phyloP scores from a whole-genome alignment of 2,329 filamentous ascomycete genomes.

The Cytospora mali region DNA sequence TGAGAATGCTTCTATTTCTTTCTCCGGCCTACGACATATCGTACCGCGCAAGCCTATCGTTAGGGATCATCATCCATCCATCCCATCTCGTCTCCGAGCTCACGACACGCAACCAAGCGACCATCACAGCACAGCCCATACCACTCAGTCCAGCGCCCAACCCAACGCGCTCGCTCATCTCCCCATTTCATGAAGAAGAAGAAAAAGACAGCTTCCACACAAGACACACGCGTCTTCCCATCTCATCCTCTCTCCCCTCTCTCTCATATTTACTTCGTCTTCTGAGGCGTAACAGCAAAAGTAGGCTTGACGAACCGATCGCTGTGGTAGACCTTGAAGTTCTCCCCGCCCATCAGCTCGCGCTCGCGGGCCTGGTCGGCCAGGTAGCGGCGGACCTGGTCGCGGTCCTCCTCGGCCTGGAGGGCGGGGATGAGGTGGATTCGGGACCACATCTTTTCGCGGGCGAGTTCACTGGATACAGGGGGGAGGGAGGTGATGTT shows the following conservation, averaged over 20 bases:
- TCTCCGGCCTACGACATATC: background rate
- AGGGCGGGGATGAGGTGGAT: conserved; percentile 93
- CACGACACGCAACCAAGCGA: too few relatives aligned
- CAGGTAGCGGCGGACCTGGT: conserved; percentile 83
- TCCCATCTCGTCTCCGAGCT: too few relatives aligned
- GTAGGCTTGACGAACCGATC: conserved; percentile 87
- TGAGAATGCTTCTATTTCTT: background rate
- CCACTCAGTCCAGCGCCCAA: too few relatives aligned
- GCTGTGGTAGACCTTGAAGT: conserved; percentile 83
- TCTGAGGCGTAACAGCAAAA: conserved; percentile 71
- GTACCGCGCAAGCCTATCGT: background rate
- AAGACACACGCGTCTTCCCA: background rate
- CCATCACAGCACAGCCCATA: too few relatives aligned
- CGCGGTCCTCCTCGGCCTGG: conserved; percentile 95
- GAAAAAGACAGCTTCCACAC: too few relatives aligned
- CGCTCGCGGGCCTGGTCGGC: conserved; percentile 90
- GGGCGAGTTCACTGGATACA: conserved; percentile 76
- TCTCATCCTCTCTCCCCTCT: background rate
- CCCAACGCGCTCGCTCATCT: too few relatives aligned
- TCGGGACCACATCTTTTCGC: conserved; percentile 98
- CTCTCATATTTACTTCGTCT: conserved; percentile 54
- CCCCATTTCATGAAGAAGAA: too few relatives aligned
- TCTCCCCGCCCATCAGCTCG: conserved; percentile 76
- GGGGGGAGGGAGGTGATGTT: background rate
- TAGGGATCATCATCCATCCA: background rate